Base-by-base conservation (phyloP, 202 grass and related monocot species). In the Carex arenaria region DNA sequence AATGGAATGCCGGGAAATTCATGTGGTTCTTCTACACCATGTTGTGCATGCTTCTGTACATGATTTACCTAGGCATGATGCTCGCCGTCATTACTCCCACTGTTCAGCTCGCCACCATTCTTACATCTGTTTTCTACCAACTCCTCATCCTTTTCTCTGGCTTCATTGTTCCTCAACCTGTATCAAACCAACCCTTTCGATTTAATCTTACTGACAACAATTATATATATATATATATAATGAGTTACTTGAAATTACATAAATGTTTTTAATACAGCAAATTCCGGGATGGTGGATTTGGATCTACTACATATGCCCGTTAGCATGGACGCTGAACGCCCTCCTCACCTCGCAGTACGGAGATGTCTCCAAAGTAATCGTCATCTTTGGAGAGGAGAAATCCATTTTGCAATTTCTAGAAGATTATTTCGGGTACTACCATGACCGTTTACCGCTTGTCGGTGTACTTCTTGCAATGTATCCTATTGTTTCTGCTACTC, bases 271-370 rank as follows among this genome's bases (percentile, higher is more conserved):
- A 40, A 40, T 45, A 80, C 87, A 94, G 92, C 54, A 74, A 89
- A 86, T 91, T 64, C 92, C 92, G 2, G 90, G 85, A 43, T 89
- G 85, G 85, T 94, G 92, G 92, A 84, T 83, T 70, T 94, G 92
- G 89, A 40, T 94, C 4, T 91, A 94, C 54, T 89, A 91, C 53
- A 55, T 77, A 17, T 73, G 23, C 20, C 92, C 89, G 34, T 62
- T 83, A 19, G 87, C 83, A 14, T 94, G 89, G 92, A 56, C 60
- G 23, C 51, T 94, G 10, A 83, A 94, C 86, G 84, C 82, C 34
- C 85, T 91, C 23, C 70, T 94, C 66, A 86, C 85, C 10, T 89
- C 92, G 3, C 92, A 94, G 38, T 94, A 88, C 18, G 89, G 89
- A 26, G 69, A 94, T 54, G 59, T 91, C 40, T 14, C 87, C 2